Base-by-base conservation (phyloP, 768 basidiomycete species). In the Suillus brevipes region DNA sequence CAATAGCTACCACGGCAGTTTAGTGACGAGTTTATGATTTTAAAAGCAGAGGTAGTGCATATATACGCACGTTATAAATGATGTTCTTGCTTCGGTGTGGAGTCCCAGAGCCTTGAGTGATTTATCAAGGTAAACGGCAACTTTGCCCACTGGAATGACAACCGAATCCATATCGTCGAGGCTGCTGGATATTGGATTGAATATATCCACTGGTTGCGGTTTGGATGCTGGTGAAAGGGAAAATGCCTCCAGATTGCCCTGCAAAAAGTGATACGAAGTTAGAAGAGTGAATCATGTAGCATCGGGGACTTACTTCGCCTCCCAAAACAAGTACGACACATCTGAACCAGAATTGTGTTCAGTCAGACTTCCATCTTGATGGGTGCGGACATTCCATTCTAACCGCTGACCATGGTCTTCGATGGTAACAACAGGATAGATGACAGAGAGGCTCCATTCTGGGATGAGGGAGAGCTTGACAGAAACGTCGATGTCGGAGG, bases 401-500 rank as follows among this genome's bases (percentile, higher is more conserved):
- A 50, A 2, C 8, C 12, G 25, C 14, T 50, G 49, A 16, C 25
- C 49, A 4, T 50, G 25, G 25, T 14, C 13, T 16, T 60, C 16
- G 0, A 31, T 45, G 16, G 40, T 12, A 34, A 43, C 40, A n/a
- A 23, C 16, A 23, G 60, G 60, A 45, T 60, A 60, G 8, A 60
- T 28, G 20, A 25, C 60, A 31, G 25, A 25, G 12, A 28, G 31
- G 14, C n/a, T n/a, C n/a, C n/a, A n/a, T n/a, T n/a, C n/a, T n/a
- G n/a, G n/a, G n/a, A n/a, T n/a, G n/a, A n/a, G n/a, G n/a, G n/a
- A n/a, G n/a, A n/a, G n/a, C n/a, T n/a, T n/a, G n/a, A n/a, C n/a
- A n/a, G n/a, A n/a, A n/a, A n/a, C n/a, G n/a, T 61, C 60, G 23
- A 61, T 62, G 6, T 62, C 49, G 34, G 61, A 36, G 12, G 49